phyloP scores from a whole-genome alignment of 805 yeast genomes.

The Jamesozyma jinghongensis region DNA sequence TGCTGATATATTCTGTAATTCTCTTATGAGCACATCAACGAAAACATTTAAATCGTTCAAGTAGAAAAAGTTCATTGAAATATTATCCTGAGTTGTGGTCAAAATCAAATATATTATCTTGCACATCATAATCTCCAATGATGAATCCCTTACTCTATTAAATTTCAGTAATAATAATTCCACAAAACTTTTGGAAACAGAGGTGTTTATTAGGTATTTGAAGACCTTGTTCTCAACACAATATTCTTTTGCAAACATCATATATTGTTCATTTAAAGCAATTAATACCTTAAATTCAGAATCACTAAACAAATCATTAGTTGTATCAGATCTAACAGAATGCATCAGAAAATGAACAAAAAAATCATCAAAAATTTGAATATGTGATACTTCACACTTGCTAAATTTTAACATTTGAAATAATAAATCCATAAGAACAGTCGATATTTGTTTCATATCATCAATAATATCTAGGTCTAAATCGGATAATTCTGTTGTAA shows the following conservation, averaged over 20 bases:
- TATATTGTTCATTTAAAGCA: slow-evolving; percentile 78
- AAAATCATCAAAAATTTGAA: slow-evolving; percentile 34
- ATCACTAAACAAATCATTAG: slow-evolving; percentile 51
- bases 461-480: slow-evolving; percentile 29
- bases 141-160: slow-evolving; percentile 62
- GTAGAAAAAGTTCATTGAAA: slow-evolving; percentile 60
- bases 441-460: slow-evolving; percentile 32
- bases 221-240: slow-evolving; percentile 43
- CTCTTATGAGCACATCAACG: slow-evolving; percentile 74
- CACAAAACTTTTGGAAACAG: slow-evolving; percentile 45
- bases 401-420: slow-evolving; percentile 47
- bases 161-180: slow-evolving; percentile 66
- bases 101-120: slow-evolving; percentile 69
- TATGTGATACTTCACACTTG: slow-evolving; percentile 36
- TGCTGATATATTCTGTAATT: slow-evolving; percentile 58
- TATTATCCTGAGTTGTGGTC: slow-evolving; percentile 40
- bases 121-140: slow-evolving; percentile 67
- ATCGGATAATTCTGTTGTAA: slow-evolving; percentile 13
- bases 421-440: slow-evolving; percentile 42
- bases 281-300: slow-evolving; percentile 63
- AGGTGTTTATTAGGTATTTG: slow-evolving; percentile 38
- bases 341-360: slow-evolving; percentile 42
- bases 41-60: slow-evolving; percentile 78
- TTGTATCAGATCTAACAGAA: slow-evolving; percentile 35
- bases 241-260: slow-evolving; percentile 43